Evolutionary conservation across 306 rosid species (phyloP).

Genomic region (Malus domestica): ASM211411v1 NC_041803.1:40222001-40222500

Average conservation of each 20-base stretch:
- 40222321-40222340: slow-evolving; percentile 38
- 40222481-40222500: slow-evolving; percentile 51
- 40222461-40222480: slow-evolving; percentile 44
- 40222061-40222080: slow-evolving; percentile 76
- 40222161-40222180: slow-evolving; percentile 61
- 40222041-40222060: slow-evolving; percentile 64
- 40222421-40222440: slow-evolving; percentile 44
- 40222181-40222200: slow-evolving; percentile 51
- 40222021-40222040: slow-evolving; percentile 67
- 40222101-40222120: slow-evolving; percentile 63
- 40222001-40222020: slow-evolving; percentile 53
- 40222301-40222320: slow-evolving; percentile 28
- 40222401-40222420: slow-evolving; percentile 78
- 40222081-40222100: slow-evolving; percentile 75
- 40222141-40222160: slow-evolving; percentile 76
- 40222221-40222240: slow-evolving; percentile 65
- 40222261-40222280: slow-evolving; percentile 80
- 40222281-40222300: slow-evolving; percentile 55
- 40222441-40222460: slow-evolving; percentile 77
- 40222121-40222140: slow-evolving; percentile 77
- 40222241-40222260: slow-evolving; percentile 70
- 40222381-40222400: slow-evolving; percentile 57
- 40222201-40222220: slow-evolving; percentile 97
- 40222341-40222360: slow-evolving; percentile 77
- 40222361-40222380: slow-evolving; percentile 86